A percentile compares a stretch with the other conserved stretches of the same genome.
Evolutionary conservation across 1,139 yeast genomes (phyloP).

Genomic region (Arxiozyma bovina): DNA sequence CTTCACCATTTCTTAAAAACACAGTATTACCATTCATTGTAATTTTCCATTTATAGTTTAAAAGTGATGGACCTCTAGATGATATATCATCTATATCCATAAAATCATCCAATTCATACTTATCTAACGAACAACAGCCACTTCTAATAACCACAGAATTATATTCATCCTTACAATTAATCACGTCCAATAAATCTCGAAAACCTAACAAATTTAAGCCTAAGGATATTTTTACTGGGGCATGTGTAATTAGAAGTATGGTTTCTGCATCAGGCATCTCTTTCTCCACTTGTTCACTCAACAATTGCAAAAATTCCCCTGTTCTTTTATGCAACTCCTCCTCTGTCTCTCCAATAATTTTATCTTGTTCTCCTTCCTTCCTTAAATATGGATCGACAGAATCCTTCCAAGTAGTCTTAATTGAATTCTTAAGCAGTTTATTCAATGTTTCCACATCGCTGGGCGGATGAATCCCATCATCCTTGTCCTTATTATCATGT

Average conservation of each 20-base stretch:
- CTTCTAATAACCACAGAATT: slow-evolving; percentile 44
- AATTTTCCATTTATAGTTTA: slow-evolving; percentile 40
- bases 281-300: slow-evolving; percentile 45
- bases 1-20: slow-evolving; percentile 66
- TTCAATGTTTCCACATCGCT: slow-evolving; percentile 44
- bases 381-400: slow-evolving; percentile 28
- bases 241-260: slow-evolving; percentile 65
- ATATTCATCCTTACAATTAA: slow-evolving; percentile 29
- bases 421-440: slow-evolving; percentile 44
- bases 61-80: background rate
- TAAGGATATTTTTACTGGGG: slow-evolving; percentile 73
- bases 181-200: slow-evolving; percentile 26
- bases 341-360: slow-evolving; percentile 42
- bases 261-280: slow-evolving; percentile 48
- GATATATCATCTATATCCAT: background rate
- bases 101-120: slow-evolving; percentile 38
- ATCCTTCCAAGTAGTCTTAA: slow-evolving; percentile 38
- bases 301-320: slow-evolving; percentile 39
- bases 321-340: slow-evolving; percentile 54
- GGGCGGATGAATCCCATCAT: slow-evolving; percentile 45
- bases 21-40: slow-evolving; percentile 59
- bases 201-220: slow-evolving; percentile 59
- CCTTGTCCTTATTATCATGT: background rate
- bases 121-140: slow-evolving; percentile 53
- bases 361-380: slow-evolving; percentile 48